Percentiles rank a stretch among this genome's conserved stretches.
Evolutionary conservation across 257 asterid genomes (phyloP).

Genomic region (Primulina huaijiensis): DNA sequence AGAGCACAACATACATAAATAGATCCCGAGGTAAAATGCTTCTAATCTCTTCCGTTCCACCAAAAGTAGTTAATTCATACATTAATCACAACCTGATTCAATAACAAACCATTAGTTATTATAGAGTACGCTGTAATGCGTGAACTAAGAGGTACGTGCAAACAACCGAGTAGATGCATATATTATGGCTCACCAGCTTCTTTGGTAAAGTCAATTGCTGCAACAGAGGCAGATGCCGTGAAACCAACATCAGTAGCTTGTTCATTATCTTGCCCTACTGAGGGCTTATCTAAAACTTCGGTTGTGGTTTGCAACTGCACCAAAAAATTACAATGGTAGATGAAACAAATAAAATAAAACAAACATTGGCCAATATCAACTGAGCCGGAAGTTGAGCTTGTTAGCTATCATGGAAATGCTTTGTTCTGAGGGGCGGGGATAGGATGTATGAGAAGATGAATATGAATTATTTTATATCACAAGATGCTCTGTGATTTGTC

Average conservation of each 20-base stretch:
- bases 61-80: neutral
- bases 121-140: slow-evolving; percentile 9
- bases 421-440: neutral
- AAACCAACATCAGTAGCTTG: slow-evolving; percentile 27
- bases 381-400: neutral
- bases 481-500: neutral
- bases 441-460: neutral
- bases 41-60: slow-evolving; percentile 7
- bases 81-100: slow-evolving; percentile 40
- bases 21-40: neutral
- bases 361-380: neutral
- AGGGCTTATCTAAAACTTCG: slow-evolving; percentile 33
- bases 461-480: neutral
- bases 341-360: neutral
- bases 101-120: slow-evolving; percentile 6
- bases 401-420: neutral
- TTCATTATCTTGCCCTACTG: slow-evolving; percentile 31
- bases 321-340: slow-evolving; percentile 9
- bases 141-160: neutral
- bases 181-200: slow-evolving; percentile 34
- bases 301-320: slow-evolving; percentile 45
- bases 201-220: slow-evolving; percentile 36
- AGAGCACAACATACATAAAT: slow-evolving; percentile 10
- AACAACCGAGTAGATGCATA: neutral
- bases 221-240: slow-evolving; percentile 28